These are phyloP conservation scores for Claviceps pazoutovae DNA, from an alignment of 2,329 filamentous ascomycete species.

Conservation along the genomic window DNA sequence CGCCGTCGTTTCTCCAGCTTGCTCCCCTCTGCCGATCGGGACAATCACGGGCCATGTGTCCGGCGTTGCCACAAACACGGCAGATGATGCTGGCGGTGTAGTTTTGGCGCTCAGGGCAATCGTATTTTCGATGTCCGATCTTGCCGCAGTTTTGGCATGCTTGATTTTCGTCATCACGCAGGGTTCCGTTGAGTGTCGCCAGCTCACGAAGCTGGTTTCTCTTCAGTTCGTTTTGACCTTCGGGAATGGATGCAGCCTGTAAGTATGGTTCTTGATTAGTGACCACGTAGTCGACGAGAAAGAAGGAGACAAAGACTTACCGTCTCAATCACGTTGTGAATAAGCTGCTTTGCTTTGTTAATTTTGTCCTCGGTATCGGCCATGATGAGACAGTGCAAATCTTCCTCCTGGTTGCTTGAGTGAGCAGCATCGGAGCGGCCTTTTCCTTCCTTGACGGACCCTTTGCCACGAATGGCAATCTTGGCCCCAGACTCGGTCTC, in stretches of 20 bases:
- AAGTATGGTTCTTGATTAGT: constrained; percentile 11
- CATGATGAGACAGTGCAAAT: constrained; percentile 98
- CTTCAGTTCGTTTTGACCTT: constrained; percentile 98
- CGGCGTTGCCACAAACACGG: constrained; percentile 92
- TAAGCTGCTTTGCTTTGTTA: constrained; percentile 96
- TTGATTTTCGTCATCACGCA: constrained; percentile 98
- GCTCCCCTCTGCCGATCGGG: constrained; percentile 82
- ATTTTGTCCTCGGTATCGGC: constrained; percentile 99
- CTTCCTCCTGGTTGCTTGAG: constrained; percentile 99
- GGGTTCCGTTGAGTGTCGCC: constrained; percentile 93
- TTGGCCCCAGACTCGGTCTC: constrained; percentile 93
- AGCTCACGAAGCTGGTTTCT: constrained; percentile 96
- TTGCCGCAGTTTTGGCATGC: constrained; percentile 98
- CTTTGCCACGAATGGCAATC: constrained; percentile 98
- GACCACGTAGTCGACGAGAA: background rate
- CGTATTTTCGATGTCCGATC: constrained; percentile 97
- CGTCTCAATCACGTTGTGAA: constrained; percentile 97
- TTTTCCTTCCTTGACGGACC: constrained; percentile 99
- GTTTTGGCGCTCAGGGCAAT: constrained; percentile 94
- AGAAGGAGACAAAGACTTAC: constrained; percentile 35
- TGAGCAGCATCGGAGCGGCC: constrained; percentile 97
- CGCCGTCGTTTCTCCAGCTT: constrained; percentile 71
- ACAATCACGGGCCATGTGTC: constrained; percentile 97
- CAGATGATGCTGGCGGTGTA: constrained; percentile 99
- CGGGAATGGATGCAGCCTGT: constrained; percentile 92